Evolutionary conservation across 2,329 filamentous ascomycete genomes (phyloP), one percentile per base, ranked within the genome.

Genomic region (Exophiala phaeomuriformis): DNA sequence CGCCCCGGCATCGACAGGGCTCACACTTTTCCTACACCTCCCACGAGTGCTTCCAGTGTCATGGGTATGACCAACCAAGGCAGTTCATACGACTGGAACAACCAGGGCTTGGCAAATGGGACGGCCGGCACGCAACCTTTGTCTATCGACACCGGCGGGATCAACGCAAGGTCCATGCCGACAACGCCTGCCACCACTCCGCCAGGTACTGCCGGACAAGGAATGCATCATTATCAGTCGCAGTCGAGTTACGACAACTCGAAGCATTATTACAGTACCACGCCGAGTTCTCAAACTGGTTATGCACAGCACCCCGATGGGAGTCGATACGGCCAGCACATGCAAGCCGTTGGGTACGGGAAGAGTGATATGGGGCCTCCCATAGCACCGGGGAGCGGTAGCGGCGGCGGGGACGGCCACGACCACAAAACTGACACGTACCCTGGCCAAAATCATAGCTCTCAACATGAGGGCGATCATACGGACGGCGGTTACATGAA

Each of bases 21-120:
- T 10, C 87, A 95, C 68, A 95, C 90, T 1, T 96, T 96, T 71
- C 90, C 91, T 2, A 96, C 91, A 2, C 91, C 91, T 35, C 90
- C 91, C 1, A 88, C 90, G 0, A 96, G 88, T 68, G 87, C 90
- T n/a, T 93, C 90, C 0, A 88, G 89, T 69, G 82, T 94, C 43
- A 89, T 83, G 73, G 74, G 80, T 57, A 88, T 95, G 78, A 83
- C 83, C 43, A 80, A 80, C 60, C 83, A 86, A 37, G 86, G 88
- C 33, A 78, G 72, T 61, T 85, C 80, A 39, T 95, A 91, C 68
- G 85, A 90, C 66, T 96, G 90, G 88, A 77, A 80, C 70, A 71
- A 73, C 53, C 78, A 80, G 65, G 78, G 79, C 58, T 84, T 88
- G 76, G 78, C 73, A 57, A 77, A 78, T n/a, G 70, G 68, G 19